These are phyloP conservation scores for Sugiyamaella grinbergsii DNA, from an alignment of 1,139 yeast genomes.

Conservation along the genomic window DNA sequence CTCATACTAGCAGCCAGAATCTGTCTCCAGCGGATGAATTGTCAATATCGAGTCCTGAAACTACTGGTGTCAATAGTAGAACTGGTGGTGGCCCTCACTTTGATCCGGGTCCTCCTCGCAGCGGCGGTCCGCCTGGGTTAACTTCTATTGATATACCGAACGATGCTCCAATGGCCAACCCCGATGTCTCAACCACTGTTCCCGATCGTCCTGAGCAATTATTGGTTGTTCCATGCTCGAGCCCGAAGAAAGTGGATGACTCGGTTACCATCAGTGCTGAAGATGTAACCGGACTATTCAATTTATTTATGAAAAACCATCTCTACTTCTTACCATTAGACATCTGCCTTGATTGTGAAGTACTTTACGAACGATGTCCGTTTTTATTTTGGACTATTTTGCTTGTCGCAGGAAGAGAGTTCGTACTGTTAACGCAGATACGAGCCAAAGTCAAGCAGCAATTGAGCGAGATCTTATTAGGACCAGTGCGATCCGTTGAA, in stretches of 20 bases:
- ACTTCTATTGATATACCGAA: not conserved
- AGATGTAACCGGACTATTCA: conserved; percentile 17
- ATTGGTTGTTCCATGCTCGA: conserved; percentile 14
- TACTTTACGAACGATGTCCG: conserved; percentile 16
- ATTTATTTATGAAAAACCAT: conserved; percentile 15
- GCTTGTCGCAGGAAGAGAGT: conserved; percentile 18
- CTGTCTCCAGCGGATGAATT: not conserved
- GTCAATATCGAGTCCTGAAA: not conserved
- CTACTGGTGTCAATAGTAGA: not conserved
- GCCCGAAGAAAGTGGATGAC: not conserved
- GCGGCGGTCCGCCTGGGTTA: conserved; percentile 1
- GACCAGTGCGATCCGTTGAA: conserved; percentile 20
- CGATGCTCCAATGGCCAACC: conserved; percentile 8
- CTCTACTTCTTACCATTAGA: conserved; percentile 19
- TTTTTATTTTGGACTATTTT: conserved; percentile 21
- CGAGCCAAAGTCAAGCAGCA: conserved; percentile 9
- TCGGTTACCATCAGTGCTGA: conserved; percentile 7
- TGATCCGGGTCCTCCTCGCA: not conserved
- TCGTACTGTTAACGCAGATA: conserved; percentile 7
- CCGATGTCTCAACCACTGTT: not conserved
- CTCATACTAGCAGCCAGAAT: not conserved
- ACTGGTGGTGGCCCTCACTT: not conserved
- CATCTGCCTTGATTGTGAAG: conserved; percentile 19
- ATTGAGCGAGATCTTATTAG: conserved; percentile 5
- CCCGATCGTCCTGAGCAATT: conserved; percentile 16